Percentiles rank a stretch among this genome's conserved stretches.
These are phyloP conservation scores for Lizonia empirigonia DNA, from an alignment of 2,329 filamentous ascomycete species.

Conservation along the genomic window DNA sequence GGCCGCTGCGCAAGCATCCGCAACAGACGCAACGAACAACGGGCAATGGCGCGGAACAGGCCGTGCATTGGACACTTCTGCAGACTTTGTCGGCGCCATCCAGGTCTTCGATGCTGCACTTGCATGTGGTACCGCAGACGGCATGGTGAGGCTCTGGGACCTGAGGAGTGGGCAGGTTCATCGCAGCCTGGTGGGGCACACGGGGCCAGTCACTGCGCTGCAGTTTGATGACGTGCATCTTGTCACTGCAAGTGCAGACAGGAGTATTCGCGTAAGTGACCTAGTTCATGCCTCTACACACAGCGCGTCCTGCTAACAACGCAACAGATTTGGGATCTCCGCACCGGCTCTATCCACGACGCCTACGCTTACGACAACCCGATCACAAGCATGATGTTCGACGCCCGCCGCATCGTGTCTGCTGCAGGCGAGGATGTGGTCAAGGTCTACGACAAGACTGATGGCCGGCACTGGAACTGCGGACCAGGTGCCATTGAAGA, in stretches of 20 bases:
- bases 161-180: conserved; percentile 96
- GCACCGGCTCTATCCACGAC: conserved; percentile 92
- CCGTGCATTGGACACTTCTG: conserved; percentile 68
- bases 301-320: conserved; percentile 25
- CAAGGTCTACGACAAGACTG: conserved; percentile 97
- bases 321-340: conserved; percentile 92
- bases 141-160: conserved; percentile 97
- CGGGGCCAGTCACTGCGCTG: conserved; percentile 88
- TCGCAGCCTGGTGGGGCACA: conserved; percentile 92
- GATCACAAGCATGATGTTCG: conserved; percentile 97
- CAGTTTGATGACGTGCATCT: conserved; percentile 97
- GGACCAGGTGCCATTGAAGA: conserved; percentile 77
- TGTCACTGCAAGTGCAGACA: conserved; percentile 88
- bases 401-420: conserved; percentile 83
- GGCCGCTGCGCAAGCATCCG: conserved; percentile 89
- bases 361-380: conserved; percentile 94
- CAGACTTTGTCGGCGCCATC: conserved; percentile 91
- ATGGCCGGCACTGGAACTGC: conserved; percentile 95
- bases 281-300: background rate
- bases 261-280: conserved; percentile 84
- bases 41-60: conserved; percentile 75
- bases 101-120: conserved; percentile 96
- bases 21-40: conserved; percentile 63
- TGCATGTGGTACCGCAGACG: conserved; percentile 94
- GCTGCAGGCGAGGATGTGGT: conserved; percentile 92